phyloP scores from a whole-genome alignment of 495 filamentous ascomycete genomes.

The Bombardia bombarda region DNA sequence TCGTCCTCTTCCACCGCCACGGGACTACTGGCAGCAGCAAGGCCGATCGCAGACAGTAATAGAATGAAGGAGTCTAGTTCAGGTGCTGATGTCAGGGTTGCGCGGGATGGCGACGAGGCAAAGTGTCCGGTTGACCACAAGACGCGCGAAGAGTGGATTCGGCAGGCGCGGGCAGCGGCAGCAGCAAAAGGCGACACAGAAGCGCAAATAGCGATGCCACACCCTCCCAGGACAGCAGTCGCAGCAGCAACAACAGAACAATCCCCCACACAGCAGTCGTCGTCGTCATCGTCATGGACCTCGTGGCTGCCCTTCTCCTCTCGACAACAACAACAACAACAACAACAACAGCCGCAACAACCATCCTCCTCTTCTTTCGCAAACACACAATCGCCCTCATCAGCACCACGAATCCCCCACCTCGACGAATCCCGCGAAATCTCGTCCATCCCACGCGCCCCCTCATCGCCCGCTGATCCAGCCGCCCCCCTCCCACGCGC shows the following conservation, averaged over 20 bases:
- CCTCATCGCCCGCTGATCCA: slow-evolving; percentile 64
- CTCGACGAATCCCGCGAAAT: slow-evolving; percentile 27
- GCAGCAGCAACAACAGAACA: slow-evolving; percentile 1
- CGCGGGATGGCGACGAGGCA: slow-evolving; percentile 18
- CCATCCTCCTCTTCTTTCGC: slow-evolving; percentile 4
- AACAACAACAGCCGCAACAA: slow-evolving; percentile 1
- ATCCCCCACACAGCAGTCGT: neutral
- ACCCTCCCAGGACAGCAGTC: slow-evolving; percentile 12
- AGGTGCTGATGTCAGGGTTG: slow-evolving; percentile 5
- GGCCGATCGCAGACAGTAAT: slow-evolving; percentile 5
- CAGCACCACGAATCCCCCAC: slow-evolving; percentile 13
- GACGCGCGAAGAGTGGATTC: slow-evolving; percentile 75
- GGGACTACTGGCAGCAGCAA: neutral
- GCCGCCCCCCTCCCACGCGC: slow-evolving; percentile 34
- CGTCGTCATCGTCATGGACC: neutral
- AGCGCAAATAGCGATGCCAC: neutral
- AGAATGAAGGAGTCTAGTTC: neutral
- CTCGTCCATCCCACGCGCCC: slow-evolving; percentile 52
- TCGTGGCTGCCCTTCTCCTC: neutral
- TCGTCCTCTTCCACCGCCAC: neutral
- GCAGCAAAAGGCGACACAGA: slow-evolving; percentile 1
- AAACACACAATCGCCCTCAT: slow-evolving; percentile 14
- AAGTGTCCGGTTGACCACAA: slow-evolving; percentile 84
- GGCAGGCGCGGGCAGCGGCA: slow-evolving; percentile 26
- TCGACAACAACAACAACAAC: slow-evolving; percentile 5